Conservation (phyloP, 164 flowering plant genomes). For the Cinnamomum micranthum region DNA sequence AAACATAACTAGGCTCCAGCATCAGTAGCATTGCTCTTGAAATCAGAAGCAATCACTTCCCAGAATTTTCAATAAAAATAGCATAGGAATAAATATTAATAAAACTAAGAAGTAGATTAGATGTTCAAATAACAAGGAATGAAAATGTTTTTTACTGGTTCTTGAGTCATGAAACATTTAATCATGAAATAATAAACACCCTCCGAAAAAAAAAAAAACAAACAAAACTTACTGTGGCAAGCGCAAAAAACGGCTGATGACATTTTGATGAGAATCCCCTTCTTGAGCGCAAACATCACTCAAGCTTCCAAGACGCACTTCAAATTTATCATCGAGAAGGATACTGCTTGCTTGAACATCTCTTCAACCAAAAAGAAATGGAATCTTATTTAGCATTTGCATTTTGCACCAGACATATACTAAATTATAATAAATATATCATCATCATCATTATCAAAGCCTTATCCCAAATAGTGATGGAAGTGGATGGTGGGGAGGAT, state of each 20-base stretch:
- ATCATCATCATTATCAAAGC: too few species aligned
- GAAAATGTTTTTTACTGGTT: not conserved
- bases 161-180: not conserved
- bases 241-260: slow-evolving; percentile 72
- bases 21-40: not conserved
- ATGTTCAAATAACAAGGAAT: not conserved
- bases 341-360: slow-evolving; percentile 99
- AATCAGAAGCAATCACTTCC: not conserved
- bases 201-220: not conserved
- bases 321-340: slow-evolving; percentile 95
- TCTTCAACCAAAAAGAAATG: slow-evolving; percentile 37
- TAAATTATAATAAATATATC: too few species aligned
- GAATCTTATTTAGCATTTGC: slow-evolving; percentile 15
- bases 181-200: not conserved
- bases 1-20: not conserved
- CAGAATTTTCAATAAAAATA: not conserved
- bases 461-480: too few species aligned
- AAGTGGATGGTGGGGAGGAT: too few species aligned
- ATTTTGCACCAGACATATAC: slow-evolving; percentile 2
- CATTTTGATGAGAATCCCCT: slow-evolving; percentile 70
- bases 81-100: not conserved
- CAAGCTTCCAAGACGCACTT: slow-evolving; percentile 95
- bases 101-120: not conserved
- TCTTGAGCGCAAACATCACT: slow-evolving; percentile 77
- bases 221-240: slow-evolving; percentile 72